Evolutionary conservation across 2,329 filamentous ascomycete species (phyloP).

Genomic region (Paecilomyces niveus): DNA sequence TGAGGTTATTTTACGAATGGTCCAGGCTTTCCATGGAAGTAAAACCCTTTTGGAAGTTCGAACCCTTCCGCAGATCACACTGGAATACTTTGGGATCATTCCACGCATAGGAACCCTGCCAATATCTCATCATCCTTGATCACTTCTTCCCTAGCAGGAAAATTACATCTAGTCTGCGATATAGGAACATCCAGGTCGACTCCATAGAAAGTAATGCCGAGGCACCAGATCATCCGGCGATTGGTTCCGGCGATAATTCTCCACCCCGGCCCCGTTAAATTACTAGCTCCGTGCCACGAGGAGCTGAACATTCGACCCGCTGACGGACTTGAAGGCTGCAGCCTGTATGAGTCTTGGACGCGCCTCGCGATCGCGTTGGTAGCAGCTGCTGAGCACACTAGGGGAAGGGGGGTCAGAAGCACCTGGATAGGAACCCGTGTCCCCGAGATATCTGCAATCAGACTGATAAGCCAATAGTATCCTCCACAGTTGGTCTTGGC

Average conservation of each 20-base stretch:
- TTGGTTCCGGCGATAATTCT: not conserved
- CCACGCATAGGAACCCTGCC: not conserved
- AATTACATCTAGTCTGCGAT: not conserved
- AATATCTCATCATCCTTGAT: not conserved
- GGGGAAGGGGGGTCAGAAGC: not conserved
- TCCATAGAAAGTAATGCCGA: not conserved
- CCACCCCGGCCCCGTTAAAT: not conserved
- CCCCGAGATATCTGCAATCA: not conserved
- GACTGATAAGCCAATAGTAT: not conserved
- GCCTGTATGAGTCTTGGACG: not conserved
- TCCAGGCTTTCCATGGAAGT: not conserved
- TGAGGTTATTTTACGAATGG: not conserved
- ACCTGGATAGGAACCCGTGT: not conserved
- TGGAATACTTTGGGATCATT: not conserved
- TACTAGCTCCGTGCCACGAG: not conserved
- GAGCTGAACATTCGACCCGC: not conserved
- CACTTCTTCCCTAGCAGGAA: not conserved
- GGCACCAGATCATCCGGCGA: not conserved
- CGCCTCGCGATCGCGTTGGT: not conserved
- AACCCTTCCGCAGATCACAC: not conserved
- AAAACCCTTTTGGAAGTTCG: not conserved
- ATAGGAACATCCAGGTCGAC: not conserved
- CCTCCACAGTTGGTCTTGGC: not conserved
- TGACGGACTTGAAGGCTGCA: not conserved
- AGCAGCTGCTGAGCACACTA: not conserved